Base-by-base conservation (phyloP, 805 yeast genomes). In the Saccharomycopsis olivae region DNA sequence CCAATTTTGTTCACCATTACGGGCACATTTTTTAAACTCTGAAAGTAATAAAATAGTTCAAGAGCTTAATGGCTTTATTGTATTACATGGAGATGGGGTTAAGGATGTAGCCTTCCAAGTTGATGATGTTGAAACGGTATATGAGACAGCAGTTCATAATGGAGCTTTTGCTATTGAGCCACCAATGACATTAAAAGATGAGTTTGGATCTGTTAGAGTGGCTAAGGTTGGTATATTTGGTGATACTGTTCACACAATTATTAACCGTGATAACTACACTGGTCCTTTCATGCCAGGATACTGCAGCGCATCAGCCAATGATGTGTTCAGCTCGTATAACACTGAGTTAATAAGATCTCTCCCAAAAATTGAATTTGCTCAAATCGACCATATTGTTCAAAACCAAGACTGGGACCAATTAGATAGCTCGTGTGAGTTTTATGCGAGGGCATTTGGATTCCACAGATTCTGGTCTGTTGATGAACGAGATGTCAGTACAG, bases 381-480 rank as follows among this genome's bases (percentile, higher is more conserved):
- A 54, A 4, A 70, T 85, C 44, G 95, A 84, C 57, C 95, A 84
- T 52, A 77, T 85, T 52, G 95, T 85, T 15, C 88, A 80, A 48
- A 84, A 82, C 57, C 77, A 75, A 49, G 72, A 69, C 31, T 81
- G 88, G 88, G 59, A 76, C 51, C 62, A 70, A 49, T 73, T 83
- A 80, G 66, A 64, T 23, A 49, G 49, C 4, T 71, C 74, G 1
- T 80, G 87, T 49, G 59, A 61, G 14, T 69, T 70, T 42, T 84
- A 86, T 57, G 71, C 75, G 21, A 56, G 59, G 19, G 69, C 73
- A 2, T 73, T 84, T 49, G 87, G 87, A 1, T 81, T 85, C 58
- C 86, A 78, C 49, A 65, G 75, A 52, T 84, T 73, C 54, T 82
- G 94, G 92, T 78, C 89, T 1, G 94, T 81, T 10, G 94, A 83